Conservation (phyloP, 1,284 basidiomycete genomes). For the Leccinum fallax region DNA sequence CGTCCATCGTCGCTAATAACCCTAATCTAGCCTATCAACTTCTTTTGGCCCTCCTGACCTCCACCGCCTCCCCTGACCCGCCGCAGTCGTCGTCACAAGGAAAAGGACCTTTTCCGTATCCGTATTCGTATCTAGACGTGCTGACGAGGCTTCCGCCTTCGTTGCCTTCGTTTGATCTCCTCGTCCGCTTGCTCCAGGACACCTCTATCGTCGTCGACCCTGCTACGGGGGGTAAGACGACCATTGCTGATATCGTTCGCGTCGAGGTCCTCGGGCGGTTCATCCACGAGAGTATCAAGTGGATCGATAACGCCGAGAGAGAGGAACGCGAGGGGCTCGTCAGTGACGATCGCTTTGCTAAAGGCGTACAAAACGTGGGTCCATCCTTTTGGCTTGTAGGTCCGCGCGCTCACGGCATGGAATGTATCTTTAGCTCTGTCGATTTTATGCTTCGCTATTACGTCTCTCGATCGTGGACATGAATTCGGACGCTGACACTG, state of each 20-base stretch:
- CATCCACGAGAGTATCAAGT: constrained; percentile 62
- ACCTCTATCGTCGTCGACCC: constrained; percentile 46
- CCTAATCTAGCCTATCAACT: constrained; percentile 67
- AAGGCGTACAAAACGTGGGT: constrained; percentile 69
- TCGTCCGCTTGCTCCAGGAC: constrained; percentile 66
- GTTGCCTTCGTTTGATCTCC: constrained; percentile 70
- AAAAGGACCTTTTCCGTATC: neutral
- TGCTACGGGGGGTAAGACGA: constrained; percentile 47
- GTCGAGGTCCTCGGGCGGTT: constrained; percentile 68
- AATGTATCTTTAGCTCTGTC: constrained; percentile 55
- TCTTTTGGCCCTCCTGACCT: constrained; percentile 55
- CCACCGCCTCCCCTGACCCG: constrained; percentile 33
- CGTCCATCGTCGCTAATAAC: constrained; percentile 65
- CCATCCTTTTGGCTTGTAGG: neutral
- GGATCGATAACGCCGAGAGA: constrained; percentile 66
- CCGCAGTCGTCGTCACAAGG: neutral
- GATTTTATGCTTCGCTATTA: constrained; percentile 73
- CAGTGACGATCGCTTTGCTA: constrained; percentile 70
- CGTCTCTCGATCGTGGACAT: constrained; percentile 63
- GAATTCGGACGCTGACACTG: constrained; percentile 60
- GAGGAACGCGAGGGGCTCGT: constrained; percentile 64
- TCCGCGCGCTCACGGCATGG: constrained; percentile 8
- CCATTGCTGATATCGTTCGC: constrained; percentile 63
- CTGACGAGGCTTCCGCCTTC: constrained; percentile 55
- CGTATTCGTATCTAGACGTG: constrained; percentile 54